phyloP scores from a whole-genome alignment of 1,139 yeast species.

The Saccharomycopsis hybrid region DNA sequence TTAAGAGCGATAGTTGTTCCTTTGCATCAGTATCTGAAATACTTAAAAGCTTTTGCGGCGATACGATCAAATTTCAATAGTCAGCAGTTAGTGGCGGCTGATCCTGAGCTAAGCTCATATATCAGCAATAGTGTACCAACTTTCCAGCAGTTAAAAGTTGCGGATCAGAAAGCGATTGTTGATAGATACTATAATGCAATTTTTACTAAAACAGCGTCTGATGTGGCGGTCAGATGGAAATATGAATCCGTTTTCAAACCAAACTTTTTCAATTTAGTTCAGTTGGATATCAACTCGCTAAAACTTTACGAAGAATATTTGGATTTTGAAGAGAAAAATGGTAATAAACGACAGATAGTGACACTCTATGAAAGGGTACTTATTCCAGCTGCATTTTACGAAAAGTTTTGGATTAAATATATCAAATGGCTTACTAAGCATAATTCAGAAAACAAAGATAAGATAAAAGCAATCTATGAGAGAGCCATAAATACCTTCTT shows the following conservation, averaged over 20 bases:
- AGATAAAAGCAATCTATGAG: slow-evolving; percentile 33
- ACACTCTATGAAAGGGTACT: slow-evolving; percentile 57
- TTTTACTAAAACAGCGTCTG: slow-evolving; percentile 41
- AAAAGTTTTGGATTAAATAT: slow-evolving; percentile 54
- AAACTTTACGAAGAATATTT: slow-evolving; percentile 49
- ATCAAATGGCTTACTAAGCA: slow-evolving; percentile 34
- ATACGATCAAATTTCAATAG: slow-evolving; percentile 34
- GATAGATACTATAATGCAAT: slow-evolving; percentile 39
- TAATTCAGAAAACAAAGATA: slow-evolving; percentile 26
- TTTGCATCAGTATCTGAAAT: slow-evolving; percentile 63
- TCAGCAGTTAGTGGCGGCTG: slow-evolving; percentile 31
- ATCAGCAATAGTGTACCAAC: slow-evolving; percentile 18
- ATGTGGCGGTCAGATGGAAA: slow-evolving; percentile 54
- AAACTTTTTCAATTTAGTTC: slow-evolving; percentile 39
- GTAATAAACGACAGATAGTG: slow-evolving; percentile 26
- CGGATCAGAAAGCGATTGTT: slow-evolving; percentile 30
- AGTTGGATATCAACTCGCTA: slow-evolving; percentile 34
- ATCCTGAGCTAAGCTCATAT: slow-evolving; percentile 20
- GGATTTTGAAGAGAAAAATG: slow-evolving; percentile 34
- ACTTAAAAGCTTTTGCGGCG: slow-evolving; percentile 45
- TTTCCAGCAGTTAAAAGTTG: slow-evolving; percentile 20
- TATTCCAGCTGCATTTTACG: slow-evolving; percentile 48
- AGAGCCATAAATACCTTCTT: slow-evolving; percentile 41
- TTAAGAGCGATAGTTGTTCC: slow-evolving; percentile 46
- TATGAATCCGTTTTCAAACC: slow-evolving; percentile 48